These are phyloP conservation scores for Leccinum fuscescens DNA, from an alignment of 1,284 basidiomycete species.

Conservation along the genomic window DNA sequence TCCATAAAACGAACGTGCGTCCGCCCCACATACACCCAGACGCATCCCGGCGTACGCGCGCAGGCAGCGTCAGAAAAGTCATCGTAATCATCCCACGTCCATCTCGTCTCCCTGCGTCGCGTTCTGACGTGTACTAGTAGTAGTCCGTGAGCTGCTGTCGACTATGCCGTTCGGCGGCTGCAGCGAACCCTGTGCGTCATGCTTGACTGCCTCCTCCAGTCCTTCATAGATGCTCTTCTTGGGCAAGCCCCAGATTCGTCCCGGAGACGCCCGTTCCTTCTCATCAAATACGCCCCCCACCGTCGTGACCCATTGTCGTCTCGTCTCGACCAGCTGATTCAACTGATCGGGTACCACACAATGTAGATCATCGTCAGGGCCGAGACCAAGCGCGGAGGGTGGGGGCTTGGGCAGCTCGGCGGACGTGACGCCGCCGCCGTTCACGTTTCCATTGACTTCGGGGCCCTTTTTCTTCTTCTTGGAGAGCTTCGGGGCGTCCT, in stretches of 20 bases:
- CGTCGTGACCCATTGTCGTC: slow-evolving; percentile 70
- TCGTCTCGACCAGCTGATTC: slow-evolving; percentile 64
- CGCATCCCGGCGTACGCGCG: not conserved
- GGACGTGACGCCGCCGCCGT: slow-evolving; percentile 25
- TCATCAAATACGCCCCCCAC: slow-evolving; percentile 68
- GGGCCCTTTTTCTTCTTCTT: slow-evolving; percentile 70
- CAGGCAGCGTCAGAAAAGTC: not conserved
- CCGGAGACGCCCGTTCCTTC: slow-evolving; percentile 60
- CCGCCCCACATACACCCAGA: not conserved
- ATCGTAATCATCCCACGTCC: slow-evolving; percentile 48
- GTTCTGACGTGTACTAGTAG: slow-evolving; percentile 41
- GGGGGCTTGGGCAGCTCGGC: slow-evolving; percentile 43
- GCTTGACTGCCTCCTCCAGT: slow-evolving; percentile 58
- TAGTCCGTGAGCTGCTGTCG: slow-evolving; percentile 34
- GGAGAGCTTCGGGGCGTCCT: slow-evolving; percentile 60
- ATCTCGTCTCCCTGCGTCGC: slow-evolving; percentile 47
- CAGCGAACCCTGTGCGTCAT: slow-evolving; percentile 14
- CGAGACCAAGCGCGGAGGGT: slow-evolving; percentile 66
- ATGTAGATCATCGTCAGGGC: slow-evolving; percentile 62
- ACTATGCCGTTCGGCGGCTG: slow-evolving; percentile 11
- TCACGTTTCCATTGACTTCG: slow-evolving; percentile 41
- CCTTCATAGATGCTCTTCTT: slow-evolving; percentile 71
- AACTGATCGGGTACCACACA: slow-evolving; percentile 72
- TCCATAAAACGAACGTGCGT: slow-evolving; percentile 9
- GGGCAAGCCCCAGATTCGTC: slow-evolving; percentile 75